phyloP scores from a whole-genome alignment of 2,329 filamentous ascomycete species.

The Phoma herbarum region DNA sequence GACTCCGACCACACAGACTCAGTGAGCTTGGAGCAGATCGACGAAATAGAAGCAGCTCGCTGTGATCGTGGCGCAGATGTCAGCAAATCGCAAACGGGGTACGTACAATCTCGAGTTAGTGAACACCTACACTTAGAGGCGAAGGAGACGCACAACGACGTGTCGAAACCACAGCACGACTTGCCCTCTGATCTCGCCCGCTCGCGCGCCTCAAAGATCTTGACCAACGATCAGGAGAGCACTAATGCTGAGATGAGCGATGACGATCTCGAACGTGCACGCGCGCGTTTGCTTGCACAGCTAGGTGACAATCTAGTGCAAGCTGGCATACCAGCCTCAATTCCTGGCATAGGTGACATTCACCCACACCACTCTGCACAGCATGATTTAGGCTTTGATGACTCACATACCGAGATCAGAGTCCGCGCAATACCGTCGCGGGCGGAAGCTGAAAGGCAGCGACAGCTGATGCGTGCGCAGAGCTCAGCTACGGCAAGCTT shows the following conservation, averaged over 20 bases:
- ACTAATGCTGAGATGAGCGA: slow-evolving; percentile 13
- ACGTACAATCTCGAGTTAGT: slow-evolving; percentile 1
- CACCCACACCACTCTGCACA: background rate
- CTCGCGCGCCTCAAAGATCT: slow-evolving; percentile 2
- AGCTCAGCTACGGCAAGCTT: slow-evolving; percentile 9
- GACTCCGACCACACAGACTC: background rate
- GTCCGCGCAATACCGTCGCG: slow-evolving; percentile 22
- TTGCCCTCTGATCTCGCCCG: background rate
- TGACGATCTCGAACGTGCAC: slow-evolving; percentile 58
- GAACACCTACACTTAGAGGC: background rate
- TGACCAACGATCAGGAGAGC: background rate
- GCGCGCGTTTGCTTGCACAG: slow-evolving; percentile 56
- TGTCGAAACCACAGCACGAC: slow-evolving; percentile 27
- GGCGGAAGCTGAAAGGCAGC: slow-evolving; percentile 35
- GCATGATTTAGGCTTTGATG: background rate
- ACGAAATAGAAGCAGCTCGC: background rate
- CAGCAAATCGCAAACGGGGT: background rate
- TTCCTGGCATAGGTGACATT: background rate
- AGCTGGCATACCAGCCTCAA: slow-evolving; percentile 21
- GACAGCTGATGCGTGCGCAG: slow-evolving; percentile 26
- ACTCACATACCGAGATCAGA: background rate
- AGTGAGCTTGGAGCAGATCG: background rate
- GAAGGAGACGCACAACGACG: background rate
- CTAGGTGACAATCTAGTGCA: slow-evolving; percentile 48
- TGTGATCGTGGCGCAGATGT: background rate